Evolutionary conservation across 106 monocot species (phyloP).

Genomic region (Amphibolis antarctica): DNA sequence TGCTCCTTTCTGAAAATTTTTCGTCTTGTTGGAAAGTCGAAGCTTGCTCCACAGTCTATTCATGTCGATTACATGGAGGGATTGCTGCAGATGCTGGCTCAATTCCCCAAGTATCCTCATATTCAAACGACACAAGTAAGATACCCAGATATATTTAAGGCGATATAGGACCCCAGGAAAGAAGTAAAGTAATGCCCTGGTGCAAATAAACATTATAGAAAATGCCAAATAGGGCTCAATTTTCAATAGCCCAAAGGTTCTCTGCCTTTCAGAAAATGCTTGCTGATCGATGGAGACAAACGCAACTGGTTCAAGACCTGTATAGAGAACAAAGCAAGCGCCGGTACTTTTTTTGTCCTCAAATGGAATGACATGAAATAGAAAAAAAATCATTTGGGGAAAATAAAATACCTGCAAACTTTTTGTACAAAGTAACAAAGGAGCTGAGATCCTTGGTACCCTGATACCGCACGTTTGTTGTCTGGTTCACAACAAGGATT

Average conservation of each 20-base stretch:
- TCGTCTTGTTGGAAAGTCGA: slow-evolving; percentile 44
- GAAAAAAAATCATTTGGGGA: neutral
- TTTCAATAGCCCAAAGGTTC: slow-evolving; percentile 4
- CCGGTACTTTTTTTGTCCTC: no score
- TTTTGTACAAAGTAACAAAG: slow-evolving; percentile 55
- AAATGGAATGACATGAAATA: neutral
- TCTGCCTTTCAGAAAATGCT: neutral
- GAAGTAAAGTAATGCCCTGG: slow-evolving; percentile 26
- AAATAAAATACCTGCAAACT: slow-evolving; percentile 38
- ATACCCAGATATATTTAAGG: slow-evolving; percentile 29
- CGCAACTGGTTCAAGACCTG: slow-evolving; percentile 51
- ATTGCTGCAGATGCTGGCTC: slow-evolving; percentile 38
- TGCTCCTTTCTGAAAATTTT: slow-evolving; percentile 62
- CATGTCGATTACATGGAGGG: slow-evolving; percentile 37
- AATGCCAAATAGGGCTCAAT: slow-evolving; percentile 50
- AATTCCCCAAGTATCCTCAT: slow-evolving; percentile 38
- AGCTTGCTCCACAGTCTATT: slow-evolving; percentile 62
- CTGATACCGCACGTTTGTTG: slow-evolving; percentile 30
- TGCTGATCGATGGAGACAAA: slow-evolving; percentile 30
- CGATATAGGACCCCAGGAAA: slow-evolving; percentile 25
- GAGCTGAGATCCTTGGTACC: slow-evolving; percentile 59
- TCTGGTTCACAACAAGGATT: slow-evolving; percentile 42
- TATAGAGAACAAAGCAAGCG: neutral
- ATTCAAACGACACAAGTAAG: slow-evolving; percentile 24
- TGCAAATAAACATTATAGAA: slow-evolving; percentile 36